phyloP scores from a whole-genome alignment of 2,329 filamentous ascomycete species.

The Fusarium sublunatum region DNA sequence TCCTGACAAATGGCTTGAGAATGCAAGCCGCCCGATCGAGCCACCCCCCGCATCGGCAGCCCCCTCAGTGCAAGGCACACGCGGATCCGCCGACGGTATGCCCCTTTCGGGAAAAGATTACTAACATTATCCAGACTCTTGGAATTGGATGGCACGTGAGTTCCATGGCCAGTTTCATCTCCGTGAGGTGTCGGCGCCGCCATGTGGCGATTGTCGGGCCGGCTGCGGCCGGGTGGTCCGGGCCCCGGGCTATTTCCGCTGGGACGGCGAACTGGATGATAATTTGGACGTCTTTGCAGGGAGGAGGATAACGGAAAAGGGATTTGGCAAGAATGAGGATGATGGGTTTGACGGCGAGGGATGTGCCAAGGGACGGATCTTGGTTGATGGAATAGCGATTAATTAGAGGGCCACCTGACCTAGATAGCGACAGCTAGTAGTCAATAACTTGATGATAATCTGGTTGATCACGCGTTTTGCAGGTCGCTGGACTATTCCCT shows the following conservation, averaged over 20 bases:
- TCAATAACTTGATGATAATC: no score
- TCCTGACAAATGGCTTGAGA: not conserved
- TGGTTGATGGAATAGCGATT: not conserved
- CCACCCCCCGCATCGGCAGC: constrained; percentile 22
- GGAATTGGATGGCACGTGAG: constrained; percentile 20
- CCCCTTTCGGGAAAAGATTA: not conserved
- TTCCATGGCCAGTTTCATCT: not conserved
- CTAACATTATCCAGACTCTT: constrained; percentile 5
- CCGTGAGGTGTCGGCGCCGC: constrained; percentile 3
- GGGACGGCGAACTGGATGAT: not conserved
- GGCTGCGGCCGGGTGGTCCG: constrained; percentile 9
- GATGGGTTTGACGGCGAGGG: not conserved
- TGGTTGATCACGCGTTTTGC: no score
- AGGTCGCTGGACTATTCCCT: no score
- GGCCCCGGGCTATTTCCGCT: constrained; percentile 12
- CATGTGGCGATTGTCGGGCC: constrained; percentile 21
- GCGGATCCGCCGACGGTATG: constrained; percentile 25
- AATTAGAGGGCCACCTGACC: no score
- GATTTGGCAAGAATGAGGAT: no score
- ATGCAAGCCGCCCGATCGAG: constrained; percentile 4
- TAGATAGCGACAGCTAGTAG: no score
- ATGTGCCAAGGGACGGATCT: not conserved
- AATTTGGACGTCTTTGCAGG: not conserved
- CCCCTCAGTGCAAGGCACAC: constrained; percentile 7
- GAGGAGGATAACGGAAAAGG: not conserved